Evolutionary conservation across 306 rosid genomes (phyloP).

Genomic region (Medicago ruthenica): DNA sequence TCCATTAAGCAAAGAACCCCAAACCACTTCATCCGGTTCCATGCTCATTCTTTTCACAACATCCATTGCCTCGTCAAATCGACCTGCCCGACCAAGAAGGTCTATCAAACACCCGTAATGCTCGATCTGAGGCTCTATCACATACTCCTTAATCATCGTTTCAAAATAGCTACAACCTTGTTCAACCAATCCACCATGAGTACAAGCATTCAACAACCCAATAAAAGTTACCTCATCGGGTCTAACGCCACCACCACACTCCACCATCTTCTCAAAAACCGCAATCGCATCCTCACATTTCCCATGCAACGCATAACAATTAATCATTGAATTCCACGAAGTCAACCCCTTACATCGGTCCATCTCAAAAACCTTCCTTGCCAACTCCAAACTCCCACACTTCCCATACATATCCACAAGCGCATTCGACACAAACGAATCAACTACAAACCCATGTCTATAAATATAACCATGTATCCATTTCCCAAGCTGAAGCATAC

Average conservation of each 20-base stretch:
- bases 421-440: conserved; percentile 65
- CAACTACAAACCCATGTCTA: conserved; percentile 51
- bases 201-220: conserved; percentile 79
- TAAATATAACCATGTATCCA: conserved; percentile 75
- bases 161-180: conserved; percentile 67
- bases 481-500: conserved; percentile 82
- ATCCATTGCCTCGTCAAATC: conserved; percentile 73
- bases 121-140: conserved; percentile 66
- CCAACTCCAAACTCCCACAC: conserved; percentile 67
- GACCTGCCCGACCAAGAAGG: conserved; percentile 81
- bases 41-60: conserved; percentile 67
- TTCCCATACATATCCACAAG: conserved; percentile 89
- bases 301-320: conserved; percentile 76
- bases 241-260: conserved; percentile 30
- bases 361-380: conserved; percentile 65
- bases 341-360: conserved; percentile 58
- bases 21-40: conserved; percentile 83
- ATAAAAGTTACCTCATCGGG: conserved; percentile 80
- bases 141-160: conserved; percentile 55
- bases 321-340: conserved; percentile 83
- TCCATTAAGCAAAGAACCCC: conserved; percentile 86
- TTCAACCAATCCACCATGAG: conserved; percentile 81
- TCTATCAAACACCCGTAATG: conserved; percentile 88
- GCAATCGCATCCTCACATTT: conserved; percentile 57
- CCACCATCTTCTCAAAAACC: conserved; percentile 65